Conservation (phyloP, 768 basidiomycete genomes). For the Lactarius hatsudake region DNA sequence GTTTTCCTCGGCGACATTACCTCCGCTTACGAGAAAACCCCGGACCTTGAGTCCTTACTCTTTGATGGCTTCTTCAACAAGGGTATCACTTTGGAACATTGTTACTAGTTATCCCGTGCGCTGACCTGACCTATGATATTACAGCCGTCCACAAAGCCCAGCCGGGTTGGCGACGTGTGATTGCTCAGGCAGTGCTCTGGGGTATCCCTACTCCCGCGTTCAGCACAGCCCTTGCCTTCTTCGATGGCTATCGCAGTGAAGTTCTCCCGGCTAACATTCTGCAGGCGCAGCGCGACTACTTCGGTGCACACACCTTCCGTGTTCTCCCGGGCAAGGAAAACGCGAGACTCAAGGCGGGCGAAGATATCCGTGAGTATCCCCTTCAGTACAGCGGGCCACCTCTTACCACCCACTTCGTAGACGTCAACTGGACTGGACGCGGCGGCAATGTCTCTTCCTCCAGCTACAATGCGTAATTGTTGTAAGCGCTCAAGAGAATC, state of each 20-base stretch:
- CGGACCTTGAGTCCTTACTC: slow-evolving; percentile 83
- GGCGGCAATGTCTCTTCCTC: slow-evolving; percentile 92
- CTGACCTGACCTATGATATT: slow-evolving; percentile 15
- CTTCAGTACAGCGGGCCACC: background rate
- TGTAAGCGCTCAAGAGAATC: background rate
- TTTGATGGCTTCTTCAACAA: slow-evolving; percentile 98
- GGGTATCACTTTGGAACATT: slow-evolving; percentile 41
- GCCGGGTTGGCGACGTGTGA: slow-evolving; percentile 96
- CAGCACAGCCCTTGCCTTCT: slow-evolving; percentile 97
- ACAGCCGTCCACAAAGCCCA: slow-evolving; percentile 89
- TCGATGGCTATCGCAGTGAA: slow-evolving; percentile 97
- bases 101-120: background rate
- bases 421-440: slow-evolving; percentile 98
- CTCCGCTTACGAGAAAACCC: slow-evolving; percentile 82
- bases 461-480: slow-evolving; percentile 66
- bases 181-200: slow-evolving; percentile 95
- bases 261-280: slow-evolving; percentile 91
- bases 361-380: slow-evolving; percentile 78
- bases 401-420: slow-evolving; percentile 38
- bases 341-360: slow-evolving; percentile 67
- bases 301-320: slow-evolving; percentile 97
- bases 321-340: slow-evolving; percentile 93
- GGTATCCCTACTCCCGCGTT: slow-evolving; percentile 98
- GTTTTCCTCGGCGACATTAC: slow-evolving; percentile 96
- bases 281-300: slow-evolving; percentile 99